Base-by-base conservation (phyloP, 768 basidiomycete species). In the Royoungia palumana region DNA sequence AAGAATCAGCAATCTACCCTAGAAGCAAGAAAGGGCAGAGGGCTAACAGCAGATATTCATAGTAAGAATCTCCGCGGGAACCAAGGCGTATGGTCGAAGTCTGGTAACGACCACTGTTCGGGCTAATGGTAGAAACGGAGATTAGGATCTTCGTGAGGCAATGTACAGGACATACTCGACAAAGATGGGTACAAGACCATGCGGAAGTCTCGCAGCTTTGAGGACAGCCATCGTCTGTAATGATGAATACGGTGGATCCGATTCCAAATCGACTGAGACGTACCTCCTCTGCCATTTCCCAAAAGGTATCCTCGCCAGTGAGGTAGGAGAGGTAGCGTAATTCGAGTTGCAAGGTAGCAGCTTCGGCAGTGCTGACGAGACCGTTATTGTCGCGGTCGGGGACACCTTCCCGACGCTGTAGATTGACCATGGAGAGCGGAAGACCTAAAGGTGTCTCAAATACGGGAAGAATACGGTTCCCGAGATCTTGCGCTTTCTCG, bases 51-150 rank as follows among this genome's bases (percentile, higher is more conserved):
- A 93, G 69, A 62, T 94, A 93, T 66, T 95, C 94, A 62, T 96
- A 98, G 70, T 85, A 97, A 3, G 90, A 93, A 65, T 98, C 94
- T 25, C 87, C 94, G 36, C 93, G 78, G 28, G 93, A 93, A 22
- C 94, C 94, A 19, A 98, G 78, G 12, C 94, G 83, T 53, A 98
- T 88, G 16, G 87, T 79, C 12, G 87, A 83, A 21, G 80, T 69
- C 17, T 82, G 67, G 53, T 82, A 85, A 45, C 67, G 71, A 17
- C 84, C 83, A 37, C 62, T 70, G 25, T 69, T 46, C 0, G 79
- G 73, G 22, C 84, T 85, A 51, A 28, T 16, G 6, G 21, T 38
- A 21, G 36, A 41, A 51, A 41, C 17, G 54, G 43, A 44, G 14
- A 52, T 59, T 25, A 64, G 52, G 34, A 38, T 34, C 27, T 27